Evolutionary conservation across 1,139 yeast genomes (phyloP), one percentile per base, ranked within the genome.

Genomic region (Yamadazyma aaseri): DNA sequence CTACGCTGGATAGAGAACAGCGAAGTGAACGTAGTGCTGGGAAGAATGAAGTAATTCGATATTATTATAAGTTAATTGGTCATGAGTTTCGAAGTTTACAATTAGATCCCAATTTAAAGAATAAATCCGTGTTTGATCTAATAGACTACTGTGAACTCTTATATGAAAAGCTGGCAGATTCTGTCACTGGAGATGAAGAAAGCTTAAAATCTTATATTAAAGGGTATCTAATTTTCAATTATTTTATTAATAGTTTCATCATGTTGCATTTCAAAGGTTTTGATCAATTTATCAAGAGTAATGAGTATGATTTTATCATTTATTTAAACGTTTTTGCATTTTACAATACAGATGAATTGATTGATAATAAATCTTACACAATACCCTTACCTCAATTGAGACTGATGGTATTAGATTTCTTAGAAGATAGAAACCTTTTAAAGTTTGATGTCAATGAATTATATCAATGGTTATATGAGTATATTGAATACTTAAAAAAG

Each of bases 201-300:
- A 55, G 55, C 25, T 47, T 55, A 23, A 52, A 51, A 33, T 38
- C 46, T 25, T 70, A 65, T 44, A 55, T 67, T 15, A 57, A 58
- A 37, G 73, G 73, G 4, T 70, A 58, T 44, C 53, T 70, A 41
- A 60, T 68, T 24, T 65, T 69, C 51, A 65, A 64, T 44, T 70
- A 69, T 46, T 69, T 66, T 45, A 63, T 70, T 34, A 69, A 66
- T 42, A 60, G 68, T 38, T 64, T 66, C 42, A 61, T 70, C 32
- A 65, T 69, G 68, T 40, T 65, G 35, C 71, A 68, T 45, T 70
- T 65, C 47, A 53, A 60, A 34, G 76, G 76, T 6, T 70, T 70
- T 42, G 72, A 65, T 42, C 55, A 56, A 32, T 70, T 70, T 41
- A 64, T 70, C 33, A 63, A 60, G 38, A 46, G 56, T 13, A 58